Base-by-base conservation (phyloP, 2,329 filamentous ascomycete genomes). In the Aspergillus quadrilineatus region DNA sequence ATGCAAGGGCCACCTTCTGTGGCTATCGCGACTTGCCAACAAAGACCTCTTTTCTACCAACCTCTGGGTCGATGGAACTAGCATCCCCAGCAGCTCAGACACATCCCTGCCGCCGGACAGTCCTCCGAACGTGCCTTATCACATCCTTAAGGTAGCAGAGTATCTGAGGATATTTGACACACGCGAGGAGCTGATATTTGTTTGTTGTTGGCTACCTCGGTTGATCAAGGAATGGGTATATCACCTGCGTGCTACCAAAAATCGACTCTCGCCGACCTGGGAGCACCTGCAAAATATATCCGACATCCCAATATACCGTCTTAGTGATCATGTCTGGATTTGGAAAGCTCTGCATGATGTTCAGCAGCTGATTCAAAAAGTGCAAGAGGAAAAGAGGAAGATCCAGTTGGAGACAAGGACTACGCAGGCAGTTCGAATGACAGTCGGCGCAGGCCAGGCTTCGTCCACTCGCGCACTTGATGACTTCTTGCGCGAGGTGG, bases 271-370 rank as follows among this genome's bases (percentile, higher is more conserved):
- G 3, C 58, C 60, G 10, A 63, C 58, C 6, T 63, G 60, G 60
- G 53, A 61, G 32, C 59, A 63, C 37, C 46, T 48, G 43, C 29
- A 37, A 10, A 53, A 49, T 26, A 12, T 41, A 12, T 56, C 53
- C 15, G 60, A 62, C 17, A 59, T 62, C 28, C 55, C 58, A 5
- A 22, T 41, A n/a, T 62, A 62, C 52, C 60, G 60, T 26, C 46
- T 62, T 1, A 60, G 60, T 10, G 58, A 62, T 37, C 60, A 62
- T 36, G 53, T 58, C 2, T 62, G 60, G 60, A 62, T 62, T n/a
- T 62, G 60, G 60, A 62, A 55, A 47, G 58, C 58, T 6, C 41
- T 60, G 29, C 34, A 53, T 10, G 44, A 47, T 12, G 55, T 62
- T 17, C 49, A 62, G 39, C 44, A 60, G 10, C 15, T 62, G 28